Base-by-base conservation (phyloP, 2,329 filamentous ascomycete genomes). In the Fusarium torulosum region DNA sequence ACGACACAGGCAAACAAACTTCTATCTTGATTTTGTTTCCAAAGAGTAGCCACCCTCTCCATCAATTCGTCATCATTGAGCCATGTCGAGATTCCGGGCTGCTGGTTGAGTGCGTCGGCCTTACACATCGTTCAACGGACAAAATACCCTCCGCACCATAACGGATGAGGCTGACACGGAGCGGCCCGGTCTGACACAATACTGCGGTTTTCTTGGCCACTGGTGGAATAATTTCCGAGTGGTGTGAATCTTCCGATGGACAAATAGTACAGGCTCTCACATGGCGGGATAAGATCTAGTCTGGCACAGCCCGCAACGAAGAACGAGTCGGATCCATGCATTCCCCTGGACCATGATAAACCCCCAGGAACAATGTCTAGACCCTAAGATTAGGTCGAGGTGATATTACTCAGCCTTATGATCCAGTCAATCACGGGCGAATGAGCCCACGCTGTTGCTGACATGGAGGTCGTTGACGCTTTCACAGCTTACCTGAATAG, bases 161-260 rank as follows among this genome's bases (percentile, higher is more conserved):
- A n/a, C 41, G 25, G 38, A 50, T 51, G 46, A 54, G 29, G 61
- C 61, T 60, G 46, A 54, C 40, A 45, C 45, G 60, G 53, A 64
- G 49, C 60, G 59, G 60, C 52, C 59, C 60, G 52, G 60, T 63
- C 60, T 63, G 52, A 64, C 53, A 44, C n/a, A 23, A 52, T 15
- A 23, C 14, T 20, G 19, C n/a, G 35, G 31, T 25, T 40, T 31
- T 25, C 31, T 40, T 33, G 41, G 4, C 20, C 41, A 31, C 31
- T 42, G n/a, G 41, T 51, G 49, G 37, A 25, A 47, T 25, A 40
- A 44, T 51, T 68, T 25, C 51, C 54, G 54, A 59, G 54, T 41
- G 42, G 35, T 37, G 44, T 56, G 33, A 23, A 43, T 17, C 40
- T 20, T 40, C 50, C 27, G 54, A 49, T 23, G 21, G 19, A 19